Evolutionary conservation across 2,329 filamentous ascomycete genomes (phyloP), one percentile per base, ranked within the genome.

Genomic region (Didymella keratinophila): DNA sequence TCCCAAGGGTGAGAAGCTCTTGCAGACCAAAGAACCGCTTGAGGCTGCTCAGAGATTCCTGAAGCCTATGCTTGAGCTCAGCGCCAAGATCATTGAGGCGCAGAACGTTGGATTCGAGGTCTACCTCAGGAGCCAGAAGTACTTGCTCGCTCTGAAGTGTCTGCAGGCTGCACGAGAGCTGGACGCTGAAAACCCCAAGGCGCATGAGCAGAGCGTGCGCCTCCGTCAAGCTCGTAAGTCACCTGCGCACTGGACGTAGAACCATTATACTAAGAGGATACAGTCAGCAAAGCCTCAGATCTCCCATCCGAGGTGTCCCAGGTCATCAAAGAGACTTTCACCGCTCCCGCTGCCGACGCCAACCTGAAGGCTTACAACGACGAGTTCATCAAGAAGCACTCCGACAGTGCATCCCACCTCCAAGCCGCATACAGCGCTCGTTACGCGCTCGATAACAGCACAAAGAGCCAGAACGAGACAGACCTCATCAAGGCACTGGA

Each of bases 81-180:
- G 88, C 71, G 89, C 93, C 2, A 87, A 90, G 80, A 91, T 88
- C 73, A 86, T 96, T 46, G 87, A 95, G 61, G 91, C 86, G 21
- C 95, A 99, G 78, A 84, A 89, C 64, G 86, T 89, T 51, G 95
- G 93, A 5, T 98, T 97, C 69, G 93, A 98, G 79, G 89, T 99
- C 18, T 93, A 92, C 74, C 83, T 96, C 59, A 85, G 93, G 72
- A 44, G 70, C 94, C 93, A 87, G 74, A 97, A 97, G 81, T 92
- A 91, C 71, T 80, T 96, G 42, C 89, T 96, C 60, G 94, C 95
- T 0, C 83, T 97, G 58, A 91, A 92, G 71, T 97, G 92, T 77
- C 84, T 99, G 52, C 86, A 91, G 47, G 88, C 91, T 18, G 88
- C 92, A 27, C 80, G 87, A 54, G 82, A 84, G 3, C 81, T 97